These are phyloP conservation scores for Cyberlindnera americana DNA, from an alignment of 805 yeast genomes.

Conservation along the genomic window DNA sequence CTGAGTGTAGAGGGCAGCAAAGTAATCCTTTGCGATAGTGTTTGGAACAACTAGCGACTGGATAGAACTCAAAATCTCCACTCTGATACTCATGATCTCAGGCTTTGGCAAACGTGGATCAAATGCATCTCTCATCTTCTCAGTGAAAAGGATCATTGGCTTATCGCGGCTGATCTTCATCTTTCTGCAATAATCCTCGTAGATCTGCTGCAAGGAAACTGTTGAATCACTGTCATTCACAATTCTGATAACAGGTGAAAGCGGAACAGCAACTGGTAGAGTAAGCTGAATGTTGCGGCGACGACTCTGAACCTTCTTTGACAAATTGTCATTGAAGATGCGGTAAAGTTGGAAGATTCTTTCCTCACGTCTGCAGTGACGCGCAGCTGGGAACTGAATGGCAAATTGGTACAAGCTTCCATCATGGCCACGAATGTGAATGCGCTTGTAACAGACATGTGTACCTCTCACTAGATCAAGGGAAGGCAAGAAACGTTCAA, in stretches of 20 bases:
- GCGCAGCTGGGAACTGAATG: slow-evolving; percentile 95
- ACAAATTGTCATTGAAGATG: slow-evolving; percentile 76
- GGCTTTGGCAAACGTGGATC: slow-evolving; percentile 94
- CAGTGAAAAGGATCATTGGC: slow-evolving; percentile 81
- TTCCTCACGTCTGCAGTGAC: slow-evolving; percentile 96
- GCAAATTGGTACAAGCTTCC: slow-evolving; percentile 91
- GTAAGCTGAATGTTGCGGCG: slow-evolving; percentile 82
- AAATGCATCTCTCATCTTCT: slow-evolving; percentile 85
- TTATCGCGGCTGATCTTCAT: slow-evolving; percentile 78
- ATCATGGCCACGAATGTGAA: slow-evolving; percentile 89
- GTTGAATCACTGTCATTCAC: slow-evolving; percentile 78
- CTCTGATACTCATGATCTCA: slow-evolving; percentile 80
- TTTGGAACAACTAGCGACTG: slow-evolving; percentile 86
- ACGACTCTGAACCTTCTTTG: slow-evolving; percentile 82
- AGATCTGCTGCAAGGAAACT: slow-evolving; percentile 73
- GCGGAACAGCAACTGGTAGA: slow-evolving; percentile 86
- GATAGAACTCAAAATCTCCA: slow-evolving; percentile 87
- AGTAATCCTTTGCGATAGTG: slow-evolving; percentile 76
- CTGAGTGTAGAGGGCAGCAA: slow-evolving; percentile 60
- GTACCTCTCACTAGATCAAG: slow-evolving; percentile 87
- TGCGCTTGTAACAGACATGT: slow-evolving; percentile 82
- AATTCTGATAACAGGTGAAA: slow-evolving; percentile 91
- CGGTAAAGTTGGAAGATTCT: slow-evolving; percentile 89
- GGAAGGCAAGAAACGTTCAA: slow-evolving; percentile 87
- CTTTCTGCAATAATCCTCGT: slow-evolving; percentile 80